Evolutionary conservation across 2,329 filamentous ascomycete genomes (phyloP).

Genomic region (Apiospora malaysiana): DNA sequence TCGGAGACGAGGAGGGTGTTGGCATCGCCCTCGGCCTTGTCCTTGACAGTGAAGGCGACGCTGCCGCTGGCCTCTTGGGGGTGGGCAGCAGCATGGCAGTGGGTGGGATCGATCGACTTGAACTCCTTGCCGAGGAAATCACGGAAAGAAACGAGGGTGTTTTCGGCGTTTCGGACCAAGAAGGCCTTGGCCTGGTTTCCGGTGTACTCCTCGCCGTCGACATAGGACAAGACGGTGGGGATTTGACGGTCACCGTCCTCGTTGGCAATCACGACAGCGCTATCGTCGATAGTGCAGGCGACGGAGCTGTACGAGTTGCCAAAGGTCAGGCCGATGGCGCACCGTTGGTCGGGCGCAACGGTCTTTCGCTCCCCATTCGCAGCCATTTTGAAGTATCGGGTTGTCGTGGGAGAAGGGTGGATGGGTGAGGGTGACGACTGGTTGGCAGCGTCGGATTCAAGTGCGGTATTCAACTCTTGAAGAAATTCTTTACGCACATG

Average conservation of each 20-base stretch:
- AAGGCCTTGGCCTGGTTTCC: slow-evolving; percentile 94
- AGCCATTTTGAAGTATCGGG: slow-evolving; percentile 46
- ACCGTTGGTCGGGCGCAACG: slow-evolving; percentile 62
- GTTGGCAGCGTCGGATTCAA: slow-evolving; percentile 2
- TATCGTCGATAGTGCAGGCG: slow-evolving; percentile 90
- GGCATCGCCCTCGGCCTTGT: slow-evolving; percentile 68
- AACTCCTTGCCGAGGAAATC: slow-evolving; percentile 97
- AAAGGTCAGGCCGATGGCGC: slow-evolving; percentile 94
- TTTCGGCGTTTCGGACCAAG: slow-evolving; percentile 87
- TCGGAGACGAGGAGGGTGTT: slow-evolving; percentile 81
- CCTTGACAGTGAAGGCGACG: slow-evolving; percentile 83
- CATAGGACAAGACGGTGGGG: slow-evolving; percentile 90
- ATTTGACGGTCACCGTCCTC: slow-evolving; percentile 99
- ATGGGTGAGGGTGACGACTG: slow-evolving; percentile 2
- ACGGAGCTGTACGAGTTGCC: slow-evolving; percentile 99
- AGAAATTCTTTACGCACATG: slow-evolving; percentile 16
- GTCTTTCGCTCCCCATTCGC: slow-evolving; percentile 49
- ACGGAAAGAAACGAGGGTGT: slow-evolving; percentile 95
- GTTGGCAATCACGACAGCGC: slow-evolving; percentile 97
- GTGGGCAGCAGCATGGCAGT: slow-evolving; percentile 92
- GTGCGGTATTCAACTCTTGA: slow-evolving; percentile 5
- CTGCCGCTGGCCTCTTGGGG: slow-evolving; percentile 75
- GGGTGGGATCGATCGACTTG: slow-evolving; percentile 94
- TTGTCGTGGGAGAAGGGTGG: background rate
- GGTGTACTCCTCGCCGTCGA: slow-evolving; percentile 95